These are phyloP conservation scores for Elaphomyces granulatus DNA, from an alignment of 495 filamentous ascomycete genomes.

Conservation along the genomic window DNA sequence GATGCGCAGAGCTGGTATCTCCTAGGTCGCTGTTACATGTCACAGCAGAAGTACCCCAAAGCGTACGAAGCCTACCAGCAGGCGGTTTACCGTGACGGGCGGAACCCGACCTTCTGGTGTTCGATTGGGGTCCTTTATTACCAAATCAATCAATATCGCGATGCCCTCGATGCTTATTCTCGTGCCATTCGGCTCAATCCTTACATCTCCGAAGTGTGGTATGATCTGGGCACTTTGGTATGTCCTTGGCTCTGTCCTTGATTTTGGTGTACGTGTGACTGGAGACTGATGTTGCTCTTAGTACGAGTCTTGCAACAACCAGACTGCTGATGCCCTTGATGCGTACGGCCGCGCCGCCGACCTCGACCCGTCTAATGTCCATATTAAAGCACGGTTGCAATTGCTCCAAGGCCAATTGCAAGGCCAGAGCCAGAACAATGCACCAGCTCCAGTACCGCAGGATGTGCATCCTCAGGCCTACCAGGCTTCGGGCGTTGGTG, in stretches of 20 bases:
- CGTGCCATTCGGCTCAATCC: constrained; percentile 95
- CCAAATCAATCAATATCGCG: constrained; percentile 99
- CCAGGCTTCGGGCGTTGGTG: constrained; percentile 53
- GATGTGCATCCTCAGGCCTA: constrained; percentile 82
- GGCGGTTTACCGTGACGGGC: constrained; percentile 93
- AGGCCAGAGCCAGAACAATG: constrained; percentile 50
- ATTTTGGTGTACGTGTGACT: constrained; percentile 3
- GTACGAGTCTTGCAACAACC: constrained; percentile 99
- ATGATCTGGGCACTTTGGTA: constrained; percentile 92
- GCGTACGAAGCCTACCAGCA: constrained; percentile 99
- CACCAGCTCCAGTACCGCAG: constrained; percentile 61
- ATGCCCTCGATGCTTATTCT: constrained; percentile 96
- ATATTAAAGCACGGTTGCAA: constrained; percentile 90
- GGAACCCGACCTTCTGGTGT: constrained; percentile 99
- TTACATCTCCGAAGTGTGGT: constrained; percentile 99
- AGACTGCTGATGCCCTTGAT: constrained; percentile 90
- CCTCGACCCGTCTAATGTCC: constrained; percentile 80
- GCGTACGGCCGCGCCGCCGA: constrained; percentile 92
- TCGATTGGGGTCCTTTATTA: constrained; percentile 99
- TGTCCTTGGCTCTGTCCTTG: constrained; percentile 24
- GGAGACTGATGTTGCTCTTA: constrained; percentile 18
- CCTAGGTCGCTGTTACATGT: constrained; percentile 97
- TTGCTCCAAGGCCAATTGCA: constrained; percentile 66
- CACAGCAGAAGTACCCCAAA: constrained; percentile 96
- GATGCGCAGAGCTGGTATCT: constrained; percentile 99